Base-by-base conservation (phyloP, 192 early-diverging fungal genomes). In the Linnemannia zychae region DNA sequence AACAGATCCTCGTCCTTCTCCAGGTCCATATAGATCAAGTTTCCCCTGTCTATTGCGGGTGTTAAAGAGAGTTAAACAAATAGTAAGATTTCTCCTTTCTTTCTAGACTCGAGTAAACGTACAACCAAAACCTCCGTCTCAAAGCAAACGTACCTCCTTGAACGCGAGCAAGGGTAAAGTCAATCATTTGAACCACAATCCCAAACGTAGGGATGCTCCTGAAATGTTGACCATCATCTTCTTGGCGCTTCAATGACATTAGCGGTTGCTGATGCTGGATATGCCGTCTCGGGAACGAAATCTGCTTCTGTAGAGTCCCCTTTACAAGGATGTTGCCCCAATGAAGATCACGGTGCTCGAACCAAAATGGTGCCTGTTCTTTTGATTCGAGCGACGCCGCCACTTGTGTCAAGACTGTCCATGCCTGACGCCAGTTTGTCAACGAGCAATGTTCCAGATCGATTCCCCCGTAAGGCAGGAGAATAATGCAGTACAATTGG, bases 271-370 rank as follows among this genome's bases (percentile, higher is more conserved):
- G 7, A 7, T 28, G 12, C 20, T 77, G 50, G 60, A 52, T n/a
- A 50, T 72, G 65, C 20, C 65, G 31, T 50, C 53, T 63, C 24
- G 75, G 7, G 86, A 76, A 68, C 15, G 50, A 33, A 37, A 84
- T 24, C 12, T 34, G 31, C 20, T 33, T 52, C 38, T 79, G 63
- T 36, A 40, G 22, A 6, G 83, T 82, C 4, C 66, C 69, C 67
- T 88, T 84, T n/a, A 95, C 90, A 80, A 94, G 89, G 33, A 95
- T 90, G 78, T 95, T 95, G 37, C 93, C 94, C 94, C 93, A 94
- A 80, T 95, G 94, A 57, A 95, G 75, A 71, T 95, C 94, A 24
- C 94, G 91, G 73, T 95, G 94, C 87, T 95, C 87, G 60, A 94
- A 92, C 82, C 78, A 87, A 49, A 74, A 78, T 9, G 80, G 77